phyloP scores from a whole-genome alignment of 768 basidiomycete genomes.

The Rhizopogon vesiculosus region DNA sequence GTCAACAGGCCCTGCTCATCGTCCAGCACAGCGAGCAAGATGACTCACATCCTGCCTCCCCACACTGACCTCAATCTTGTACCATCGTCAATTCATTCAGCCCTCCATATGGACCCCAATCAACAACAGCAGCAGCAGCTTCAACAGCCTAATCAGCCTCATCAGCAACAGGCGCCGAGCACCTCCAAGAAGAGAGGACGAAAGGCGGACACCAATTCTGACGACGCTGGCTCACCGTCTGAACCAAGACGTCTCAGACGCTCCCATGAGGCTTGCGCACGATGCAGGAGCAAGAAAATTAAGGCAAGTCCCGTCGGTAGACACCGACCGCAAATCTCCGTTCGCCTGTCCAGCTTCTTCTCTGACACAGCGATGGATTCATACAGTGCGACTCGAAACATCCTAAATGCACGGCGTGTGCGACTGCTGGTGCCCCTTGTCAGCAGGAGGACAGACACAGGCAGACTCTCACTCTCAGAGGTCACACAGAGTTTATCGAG shows the following conservation, averaged over 20 bases:
- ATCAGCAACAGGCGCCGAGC: slow-evolving; percentile 31
- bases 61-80: slow-evolving; percentile 38
- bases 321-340: slow-evolving; percentile 84
- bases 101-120: slow-evolving; percentile 65
- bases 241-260: slow-evolving; percentile 80
- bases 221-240: slow-evolving; percentile 50
- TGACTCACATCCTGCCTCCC: slow-evolving; percentile 46
- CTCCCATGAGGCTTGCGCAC: slow-evolving; percentile 88
- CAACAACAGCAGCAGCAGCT: slow-evolving; percentile 46
- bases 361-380: slow-evolving; percentile 21
- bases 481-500: slow-evolving; percentile 80
- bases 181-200: slow-evolving; percentile 49
- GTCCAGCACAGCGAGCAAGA: slow-evolving; percentile 16
- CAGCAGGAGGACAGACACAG: slow-evolving; percentile 87
- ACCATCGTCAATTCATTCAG: slow-evolving; percentile 53
- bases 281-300: slow-evolving; percentile 96
- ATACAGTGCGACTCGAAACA: slow-evolving; percentile 86
- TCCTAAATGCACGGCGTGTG: slow-evolving; percentile 81
- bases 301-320: slow-evolving; percentile 72
- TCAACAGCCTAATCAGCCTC: slow-evolving; percentile 31
- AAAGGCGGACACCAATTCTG: slow-evolving; percentile 53
- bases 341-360: slow-evolving; percentile 34
- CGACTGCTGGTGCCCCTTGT: slow-evolving; percentile 72
- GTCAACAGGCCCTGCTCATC: slow-evolving; percentile 2
- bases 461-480: slow-evolving; percentile 80